Evolutionary conservation across 345 rosid genomes (phyloP).

Genomic region (Salix arbutifolia): DNA sequence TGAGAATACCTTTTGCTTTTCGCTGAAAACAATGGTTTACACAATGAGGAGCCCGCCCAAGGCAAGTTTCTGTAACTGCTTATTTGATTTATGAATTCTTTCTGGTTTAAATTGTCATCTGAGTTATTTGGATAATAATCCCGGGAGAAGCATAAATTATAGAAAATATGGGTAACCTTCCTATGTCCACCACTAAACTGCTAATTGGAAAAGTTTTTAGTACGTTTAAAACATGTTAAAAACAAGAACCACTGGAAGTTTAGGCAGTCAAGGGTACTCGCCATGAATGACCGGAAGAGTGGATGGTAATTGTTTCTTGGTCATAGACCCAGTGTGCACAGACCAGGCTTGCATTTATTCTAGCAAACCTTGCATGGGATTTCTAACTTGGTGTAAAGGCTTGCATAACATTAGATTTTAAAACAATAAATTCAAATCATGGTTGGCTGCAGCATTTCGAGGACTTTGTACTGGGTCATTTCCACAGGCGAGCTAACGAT

Average conservation of each 20-base stretch:
- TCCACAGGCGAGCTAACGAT: constrained; percentile 53
- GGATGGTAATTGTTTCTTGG: background rate
- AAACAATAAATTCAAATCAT: constrained; percentile 2
- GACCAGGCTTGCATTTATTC: background rate
- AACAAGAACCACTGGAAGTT: background rate
- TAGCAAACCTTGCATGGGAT: background rate
- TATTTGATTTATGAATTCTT: background rate
- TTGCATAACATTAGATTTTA: background rate
- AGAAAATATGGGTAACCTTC: background rate
- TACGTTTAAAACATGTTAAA: background rate
- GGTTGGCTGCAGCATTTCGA: constrained; percentile 61
- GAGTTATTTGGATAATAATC: background rate
- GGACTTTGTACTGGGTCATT: constrained; percentile 70
- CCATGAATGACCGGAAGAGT: background rate
- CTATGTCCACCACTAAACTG: background rate
- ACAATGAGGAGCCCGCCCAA: constrained; percentile 74
- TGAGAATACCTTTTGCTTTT: constrained; percentile 56
- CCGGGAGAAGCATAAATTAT: background rate
- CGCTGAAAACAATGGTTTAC: constrained; percentile 69
- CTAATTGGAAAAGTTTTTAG: background rate
- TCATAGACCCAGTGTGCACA: background rate
- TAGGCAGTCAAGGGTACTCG: background rate
- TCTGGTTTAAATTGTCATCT: background rate
- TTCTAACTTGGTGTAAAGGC: background rate
- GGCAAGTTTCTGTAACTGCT: constrained; percentile 38